Evolutionary conservation across 441 rosid genomes (phyloP).

Genomic region (Theobroma grandiflorum): DNA sequence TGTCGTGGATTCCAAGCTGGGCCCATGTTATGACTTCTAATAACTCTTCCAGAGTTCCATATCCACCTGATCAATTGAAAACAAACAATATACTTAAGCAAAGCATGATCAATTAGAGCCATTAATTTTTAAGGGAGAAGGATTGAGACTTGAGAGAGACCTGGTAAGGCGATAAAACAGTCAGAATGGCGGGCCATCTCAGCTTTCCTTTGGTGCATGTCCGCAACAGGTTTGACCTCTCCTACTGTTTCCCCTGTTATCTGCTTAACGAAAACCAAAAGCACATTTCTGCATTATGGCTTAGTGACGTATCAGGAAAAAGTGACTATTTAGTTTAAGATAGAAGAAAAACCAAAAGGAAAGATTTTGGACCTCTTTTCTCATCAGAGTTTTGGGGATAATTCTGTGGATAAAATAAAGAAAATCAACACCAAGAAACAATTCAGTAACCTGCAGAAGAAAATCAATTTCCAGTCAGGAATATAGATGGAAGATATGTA

Average conservation of each 20-base stretch:
- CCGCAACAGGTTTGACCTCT: constrained; percentile 62
- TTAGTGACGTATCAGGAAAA: constrained; percentile 27
- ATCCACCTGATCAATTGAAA: constrained; percentile 51
- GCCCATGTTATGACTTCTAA: constrained; percentile 76
- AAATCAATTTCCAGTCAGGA: not conserved
- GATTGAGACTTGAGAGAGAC: constrained; percentile 32
- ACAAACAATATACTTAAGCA: not conserved
- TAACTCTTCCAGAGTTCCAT: constrained; percentile 75
- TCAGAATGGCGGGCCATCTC: constrained; percentile 71
- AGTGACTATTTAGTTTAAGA: constrained; percentile 24
- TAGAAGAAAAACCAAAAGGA: constrained; percentile 28
- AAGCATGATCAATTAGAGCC: not conserved
- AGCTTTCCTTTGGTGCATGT: constrained; percentile 76
- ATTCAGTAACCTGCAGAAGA: constrained; percentile 7
- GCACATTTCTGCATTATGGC: constrained; percentile 28
- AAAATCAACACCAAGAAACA: not conserved
- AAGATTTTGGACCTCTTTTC: constrained; percentile 52
- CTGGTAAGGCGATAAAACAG: constrained; percentile 70
- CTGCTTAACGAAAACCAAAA: constrained; percentile 33
- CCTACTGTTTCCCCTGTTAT: constrained; percentile 69
- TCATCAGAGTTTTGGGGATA: constrained; percentile 66
- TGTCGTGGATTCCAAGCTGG: constrained; percentile 71
- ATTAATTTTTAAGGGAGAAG: not conserved
- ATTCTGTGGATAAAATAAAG: constrained; percentile 45
- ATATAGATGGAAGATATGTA: not conserved